Evolutionary conservation across 345 rosid species (phyloP), one percentile per base, ranked within the genome.

Genomic region (Populus simonii): DNA sequence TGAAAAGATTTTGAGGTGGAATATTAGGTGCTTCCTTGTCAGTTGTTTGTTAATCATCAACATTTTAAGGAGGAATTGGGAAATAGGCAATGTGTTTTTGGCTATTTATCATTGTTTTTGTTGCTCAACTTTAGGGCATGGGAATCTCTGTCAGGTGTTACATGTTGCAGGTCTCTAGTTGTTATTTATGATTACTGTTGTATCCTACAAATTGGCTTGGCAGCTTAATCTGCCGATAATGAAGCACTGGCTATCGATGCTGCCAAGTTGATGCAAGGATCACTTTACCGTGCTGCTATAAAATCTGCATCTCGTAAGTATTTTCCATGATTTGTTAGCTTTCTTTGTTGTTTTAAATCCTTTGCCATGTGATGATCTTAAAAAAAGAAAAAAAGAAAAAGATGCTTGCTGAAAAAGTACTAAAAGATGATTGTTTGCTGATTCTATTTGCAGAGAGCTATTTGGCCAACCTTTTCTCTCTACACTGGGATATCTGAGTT

Each of bases 401-500:
- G 51, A 53, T 67, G 51, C 57, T 31, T 76, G 6, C 71, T 9
- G 11, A 67, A 74, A 67, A 79, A 49, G 33, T 31, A 16, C n/a
- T 11, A n/a, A 35, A 36, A 68, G 68, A 71, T 76, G 31, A 49
- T n/a, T 69, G 47, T 39, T 25, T 29, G 25, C 67, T 67, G 39
- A 70, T 62, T 66, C 39, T 31, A 20, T 47, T 74, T 86, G 79
- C 85, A 95, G 99, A 95, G 85, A 93, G 84, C 83, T 95, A 93
- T 89, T 81, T 95, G 79, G 98, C 99, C 47, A 95, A 90, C 81
- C 90, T 95, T 41, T 20, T 90, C 97, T 77, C 96, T 93, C 51
- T 95, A 92, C 83, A 94, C 97, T 69, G 98, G 96, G 76, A 92
- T 90, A 82, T 89, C 94, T 22, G 90, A 93, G 90, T 86, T 93